Evolutionary conservation across 768 basidiomycete genomes (phyloP), one percentile per base, ranked within the genome.

Genomic region (Lentinula aciculospora): DNA sequence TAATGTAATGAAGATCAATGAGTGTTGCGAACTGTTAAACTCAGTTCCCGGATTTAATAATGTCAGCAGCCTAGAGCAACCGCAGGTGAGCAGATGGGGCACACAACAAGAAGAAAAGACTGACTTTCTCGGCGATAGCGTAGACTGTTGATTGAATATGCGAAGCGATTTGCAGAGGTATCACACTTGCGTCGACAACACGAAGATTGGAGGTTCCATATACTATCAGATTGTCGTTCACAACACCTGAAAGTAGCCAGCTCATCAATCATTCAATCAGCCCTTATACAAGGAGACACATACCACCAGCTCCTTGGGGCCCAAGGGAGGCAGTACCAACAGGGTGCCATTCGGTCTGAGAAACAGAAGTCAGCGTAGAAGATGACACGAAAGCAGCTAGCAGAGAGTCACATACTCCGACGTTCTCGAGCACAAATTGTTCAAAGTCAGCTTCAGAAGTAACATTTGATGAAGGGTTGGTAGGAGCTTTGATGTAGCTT

Each of bases 121-220:
- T 12, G 10, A 45, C 56, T 34, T 57, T 57, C 21, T 57, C 56
- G 6, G 56, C 58, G 37, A 59, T 39, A 34, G 53, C 53, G 21
- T 59, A 59, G 10, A 45, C 42, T 23, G 53, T 59, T 0, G 53
- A 7, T 31, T 58, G 57, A 10, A 66, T 64, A 57, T 69, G 70
- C 4, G 68, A 59, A 1, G 64, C 63, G 42, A 70, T 59, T 29
- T 67, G 70, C 44, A 74, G 57, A 5, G 75, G 75, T 0, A 73
- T 45, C 40, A 76, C 60, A 9, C 71, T 72, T 7, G 72, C 56
- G 58, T 76, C 76, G 15, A 70, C 74, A 23, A 78, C 73, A 3
- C 76, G 70, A 19, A 78, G 25, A 58, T 76, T 76, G 28, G 61
- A 60, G 3, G 73, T 73, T 19, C 74, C 75, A 59, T 76, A 75